Base-by-base conservation (phyloP, 768 basidiomycete genomes). In the Clitopilus passeckerianus region DNA sequence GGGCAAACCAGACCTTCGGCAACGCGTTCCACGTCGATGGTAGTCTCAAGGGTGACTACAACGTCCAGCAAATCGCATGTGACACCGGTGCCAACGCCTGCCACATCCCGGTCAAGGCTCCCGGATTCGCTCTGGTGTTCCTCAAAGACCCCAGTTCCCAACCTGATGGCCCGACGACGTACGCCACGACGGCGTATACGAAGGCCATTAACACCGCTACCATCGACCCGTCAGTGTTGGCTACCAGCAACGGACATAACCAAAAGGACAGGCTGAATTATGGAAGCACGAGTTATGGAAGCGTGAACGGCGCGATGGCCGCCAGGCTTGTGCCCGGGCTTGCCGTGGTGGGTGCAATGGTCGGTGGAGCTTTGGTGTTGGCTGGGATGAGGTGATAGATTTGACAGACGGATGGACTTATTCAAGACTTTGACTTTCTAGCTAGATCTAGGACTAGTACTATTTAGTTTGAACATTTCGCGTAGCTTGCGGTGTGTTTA, bases 101-200 rank as follows among this genome's bases (percentile, higher is more conserved):
- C 70, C 63, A 71, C 22, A 75, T 93, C 54, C 77, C 77, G 7
- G 82, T 93, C 52, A 80, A 82, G 34, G 87, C 89, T 0, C 91
- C 92, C 0, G 83, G 83, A 35, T 86, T 88, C 61, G 90, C 90
- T 0, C 77, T 93, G 50, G 87, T 93, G 60, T 91, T 90, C 76
- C 73, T 93, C 30, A 80, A 77, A 1, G 71, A 77, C 55, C 60
- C 68, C 24, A 77, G 71, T 23, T 67, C 71, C 1, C 69, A 66
- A 18, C 68, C 70, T 10, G 66, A 64, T 10, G 57, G 69, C 1
- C 74, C 72, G 10, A 63, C 65, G 64, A 86, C 84, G 18, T 89
- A 84, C 67, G 59, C 83, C 8, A 87, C 83, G 12, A 85, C 85
- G 0, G 81, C 78, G 15, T 68, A 74, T n/a, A 87, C 87, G 6